Evolutionary conservation across 2,329 filamentous ascomycete genomes (phyloP).

Genomic region (Neocucurbitaria cava): DNA sequence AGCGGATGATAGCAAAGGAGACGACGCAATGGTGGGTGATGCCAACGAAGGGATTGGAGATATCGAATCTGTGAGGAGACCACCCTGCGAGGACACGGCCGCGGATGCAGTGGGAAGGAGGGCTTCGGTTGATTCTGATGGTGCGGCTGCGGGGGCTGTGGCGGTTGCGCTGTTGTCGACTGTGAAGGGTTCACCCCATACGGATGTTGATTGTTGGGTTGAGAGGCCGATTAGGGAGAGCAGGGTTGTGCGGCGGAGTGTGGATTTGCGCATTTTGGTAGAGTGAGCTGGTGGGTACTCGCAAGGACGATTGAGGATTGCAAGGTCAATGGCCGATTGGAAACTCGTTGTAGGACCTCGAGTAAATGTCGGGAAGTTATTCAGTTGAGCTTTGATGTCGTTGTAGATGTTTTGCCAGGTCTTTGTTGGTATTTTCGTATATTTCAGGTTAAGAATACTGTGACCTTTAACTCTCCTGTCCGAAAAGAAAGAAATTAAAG

Average conservation of each 20-base stretch:
- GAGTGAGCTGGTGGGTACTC: background rate
- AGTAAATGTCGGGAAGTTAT: too few relatives aligned
- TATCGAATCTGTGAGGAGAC: background rate
- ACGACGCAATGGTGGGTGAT: background rate
- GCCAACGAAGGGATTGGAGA: background rate
- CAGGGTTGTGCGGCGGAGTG: conserved; percentile 10
- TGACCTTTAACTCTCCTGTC: too few relatives aligned
- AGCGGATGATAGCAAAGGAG: too few relatives aligned
- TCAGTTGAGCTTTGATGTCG: too few relatives aligned
- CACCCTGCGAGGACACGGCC: background rate
- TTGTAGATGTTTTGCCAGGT: background rate
- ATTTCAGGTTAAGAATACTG: too few relatives aligned
- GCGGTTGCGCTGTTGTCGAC: conserved; percentile 12
- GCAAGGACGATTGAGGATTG: too few relatives aligned
- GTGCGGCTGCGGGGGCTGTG: background rate
- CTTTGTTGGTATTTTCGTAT: too few relatives aligned
- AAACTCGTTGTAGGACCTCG: too few relatives aligned
- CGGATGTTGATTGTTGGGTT: conserved; percentile 14
- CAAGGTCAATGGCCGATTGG: background rate
- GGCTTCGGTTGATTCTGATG: conserved; percentile 9
- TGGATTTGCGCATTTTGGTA: conserved; percentile 17
- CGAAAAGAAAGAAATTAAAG: too few relatives aligned
- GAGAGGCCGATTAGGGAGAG: conserved; percentile 21
- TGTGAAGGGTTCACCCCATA: conserved; percentile 23
- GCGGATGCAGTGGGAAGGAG: too few relatives aligned